Conservation (phyloP, 805 yeast genomes). For the Kuraishia floccosa region DNA sequence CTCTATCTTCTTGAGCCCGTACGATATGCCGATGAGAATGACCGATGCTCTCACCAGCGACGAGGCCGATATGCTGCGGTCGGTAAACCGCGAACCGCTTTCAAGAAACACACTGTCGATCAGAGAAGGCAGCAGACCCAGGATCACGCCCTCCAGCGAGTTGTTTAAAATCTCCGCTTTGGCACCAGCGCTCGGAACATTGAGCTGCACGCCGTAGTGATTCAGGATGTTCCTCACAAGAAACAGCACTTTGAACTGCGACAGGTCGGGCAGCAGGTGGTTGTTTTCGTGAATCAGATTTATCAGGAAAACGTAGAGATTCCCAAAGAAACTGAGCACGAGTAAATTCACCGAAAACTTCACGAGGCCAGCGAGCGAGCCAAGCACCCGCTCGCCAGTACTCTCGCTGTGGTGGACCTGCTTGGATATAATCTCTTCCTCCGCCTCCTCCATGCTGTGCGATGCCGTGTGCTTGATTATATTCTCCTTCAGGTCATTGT, state of each 20-base stretch:
- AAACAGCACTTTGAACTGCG: constrained; percentile 9
- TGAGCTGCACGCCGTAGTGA: neutral
- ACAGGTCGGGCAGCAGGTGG: constrained; percentile 13
- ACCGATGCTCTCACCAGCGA: constrained; percentile 30
- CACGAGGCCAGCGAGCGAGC: no score
- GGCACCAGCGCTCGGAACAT: neutral
- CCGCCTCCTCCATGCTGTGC: neutral
- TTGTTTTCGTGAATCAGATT: constrained; percentile 32
- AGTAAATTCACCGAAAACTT: constrained; percentile 5
- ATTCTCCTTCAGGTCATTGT: constrained; percentile 21
- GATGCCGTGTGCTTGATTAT: constrained; percentile 8
- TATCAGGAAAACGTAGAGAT: constrained; percentile 39
- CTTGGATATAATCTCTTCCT: neutral
- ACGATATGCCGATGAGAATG: constrained; percentile 60
- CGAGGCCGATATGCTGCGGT: constrained; percentile 5
- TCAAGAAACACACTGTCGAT: no score
- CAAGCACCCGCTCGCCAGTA: neutral
- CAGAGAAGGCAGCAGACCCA: constrained; percentile 44
- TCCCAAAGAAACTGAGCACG: constrained; percentile 32
- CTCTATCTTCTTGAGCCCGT: constrained; percentile 56
- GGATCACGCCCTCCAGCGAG: constrained; percentile 42
- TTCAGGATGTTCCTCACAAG: constrained; percentile 2
- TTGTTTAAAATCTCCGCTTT: constrained; percentile 22
- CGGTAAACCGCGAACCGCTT: constrained; percentile 5
- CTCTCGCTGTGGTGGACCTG: neutral